Evolutionary conservation across 441 rosid genomes (phyloP).

Genomic region (Syzygium syzygioides): DNA sequence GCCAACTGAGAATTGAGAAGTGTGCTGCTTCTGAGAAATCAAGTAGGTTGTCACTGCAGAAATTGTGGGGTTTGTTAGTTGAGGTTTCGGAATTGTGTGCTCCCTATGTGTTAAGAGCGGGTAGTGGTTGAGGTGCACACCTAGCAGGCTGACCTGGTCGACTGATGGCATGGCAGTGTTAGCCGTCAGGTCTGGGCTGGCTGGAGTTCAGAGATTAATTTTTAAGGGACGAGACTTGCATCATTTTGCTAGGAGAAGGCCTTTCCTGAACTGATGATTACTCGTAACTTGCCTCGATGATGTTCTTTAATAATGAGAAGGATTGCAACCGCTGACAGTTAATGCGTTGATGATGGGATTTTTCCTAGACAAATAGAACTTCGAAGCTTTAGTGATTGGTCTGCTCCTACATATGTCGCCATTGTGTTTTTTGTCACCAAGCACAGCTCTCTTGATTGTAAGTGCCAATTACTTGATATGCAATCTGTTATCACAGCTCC

Average conservation of each 20-base stretch:
- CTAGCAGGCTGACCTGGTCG: not conserved
- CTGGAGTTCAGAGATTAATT: not conserved
- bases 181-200: not conserved
- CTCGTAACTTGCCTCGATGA: not conserved
- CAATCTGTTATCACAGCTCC: not conserved
- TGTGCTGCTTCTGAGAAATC: not conserved
- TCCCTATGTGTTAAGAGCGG: not conserved
- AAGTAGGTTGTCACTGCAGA: not conserved
- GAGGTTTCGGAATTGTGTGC: not conserved
- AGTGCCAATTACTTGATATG: not conserved
- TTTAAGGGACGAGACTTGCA: not conserved
- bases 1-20: not conserved
- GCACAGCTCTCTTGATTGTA: not conserved
- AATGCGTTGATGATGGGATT: not conserved
- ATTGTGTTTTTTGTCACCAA: not conserved
- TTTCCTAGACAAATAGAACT: not conserved
- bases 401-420: not conserved
- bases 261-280: not conserved
- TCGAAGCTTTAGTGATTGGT: not conserved
- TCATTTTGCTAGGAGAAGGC: not conserved
- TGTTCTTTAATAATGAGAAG: not conserved
- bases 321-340: not conserved
- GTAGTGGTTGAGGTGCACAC: not conserved
- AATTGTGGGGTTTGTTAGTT: not conserved
- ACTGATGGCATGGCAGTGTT: not conserved